Conservation (phyloP, 306 rosid species). For the Cucumis sativus region DNA sequence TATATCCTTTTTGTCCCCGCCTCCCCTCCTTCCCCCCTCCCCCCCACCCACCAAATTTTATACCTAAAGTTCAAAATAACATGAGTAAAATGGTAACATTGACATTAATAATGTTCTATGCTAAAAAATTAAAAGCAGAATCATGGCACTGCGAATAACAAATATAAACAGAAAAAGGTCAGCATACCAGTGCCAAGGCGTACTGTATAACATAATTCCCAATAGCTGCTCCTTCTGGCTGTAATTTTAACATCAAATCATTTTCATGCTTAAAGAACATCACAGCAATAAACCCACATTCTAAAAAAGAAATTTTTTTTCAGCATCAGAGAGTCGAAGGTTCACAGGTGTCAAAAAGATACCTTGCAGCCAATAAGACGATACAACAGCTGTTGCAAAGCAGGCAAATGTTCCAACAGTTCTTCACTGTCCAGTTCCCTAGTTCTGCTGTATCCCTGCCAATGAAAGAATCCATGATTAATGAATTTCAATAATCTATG, state of each 20-base stretch:
- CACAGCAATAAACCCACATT: background rate
- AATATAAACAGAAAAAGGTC: background rate
- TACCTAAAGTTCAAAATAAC: background rate
- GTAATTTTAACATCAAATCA: slow-evolving; percentile 27
- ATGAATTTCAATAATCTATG: background rate
- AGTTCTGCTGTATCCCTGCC: slow-evolving; percentile 87
- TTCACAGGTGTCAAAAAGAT: slow-evolving; percentile 9
- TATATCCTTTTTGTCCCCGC: background rate
- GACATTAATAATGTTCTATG: background rate
- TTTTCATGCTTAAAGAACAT: background rate
- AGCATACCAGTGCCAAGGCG: slow-evolving; percentile 90
- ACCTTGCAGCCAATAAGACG: slow-evolving; percentile 95
- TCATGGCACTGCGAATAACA: background rate
- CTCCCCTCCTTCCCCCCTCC: background rate
- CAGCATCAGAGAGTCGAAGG: background rate
- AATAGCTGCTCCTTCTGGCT: slow-evolving; percentile 98
- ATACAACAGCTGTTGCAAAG: slow-evolving; percentile 81
- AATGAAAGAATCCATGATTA: slow-evolving; percentile 13
- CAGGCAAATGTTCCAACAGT: slow-evolving; percentile 89
- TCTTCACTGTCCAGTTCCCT: slow-evolving; percentile 93
- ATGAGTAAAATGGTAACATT: background rate
- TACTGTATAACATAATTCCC: slow-evolving; percentile 88
- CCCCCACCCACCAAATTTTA: background rate
- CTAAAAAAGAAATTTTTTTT: background rate
- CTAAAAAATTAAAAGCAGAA: background rate